phyloP scores from a whole-genome alignment of 441 rosid genomes.

The Hypseocharis bilobata region DNA sequence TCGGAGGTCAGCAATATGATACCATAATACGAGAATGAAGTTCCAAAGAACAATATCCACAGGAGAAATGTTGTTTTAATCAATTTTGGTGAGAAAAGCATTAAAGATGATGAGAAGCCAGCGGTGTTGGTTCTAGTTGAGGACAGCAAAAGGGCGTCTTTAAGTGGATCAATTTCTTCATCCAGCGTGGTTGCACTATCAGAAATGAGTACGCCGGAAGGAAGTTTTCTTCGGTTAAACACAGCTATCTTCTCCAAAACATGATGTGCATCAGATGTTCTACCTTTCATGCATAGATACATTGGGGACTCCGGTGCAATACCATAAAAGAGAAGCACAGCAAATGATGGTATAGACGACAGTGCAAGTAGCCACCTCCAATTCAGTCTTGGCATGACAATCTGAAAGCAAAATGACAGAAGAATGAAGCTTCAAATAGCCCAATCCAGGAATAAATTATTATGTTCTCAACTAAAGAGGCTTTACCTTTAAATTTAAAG shows the following conservation, averaged over 20 bases:
- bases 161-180: conserved; percentile 29
- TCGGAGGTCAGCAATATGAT: conserved; percentile 82
- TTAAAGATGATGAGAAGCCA: conserved; percentile 32
- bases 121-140: conserved; percentile 23
- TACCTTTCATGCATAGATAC: conserved; percentile 53
- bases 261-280: conserved; percentile 39
- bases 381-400: conserved; percentile 59
- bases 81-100: conserved; percentile 63
- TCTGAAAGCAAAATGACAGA: conserved; percentile 31
- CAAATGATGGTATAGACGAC: conserved; percentile 58
- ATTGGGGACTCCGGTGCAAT: conserved; percentile 67
- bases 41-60: conserved; percentile 79
- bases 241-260: conserved; percentile 53
- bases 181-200: conserved; percentile 43
- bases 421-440: conserved; percentile 8
- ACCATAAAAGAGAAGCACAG: conserved; percentile 49
- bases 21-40: conserved; percentile 79
- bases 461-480: no score
- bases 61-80: conserved; percentile 55
- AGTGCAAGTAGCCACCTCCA: conserved; percentile 82
- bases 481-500: no score
- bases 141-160: conserved; percentile 35
- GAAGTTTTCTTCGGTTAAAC: conserved; percentile 41
- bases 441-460: no score
- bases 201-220: conserved; percentile 51